A percentile compares a stretch with the other conserved stretches of the same genome.
Conservation (phyloP, 345 rosid species). For the Eucalyptus pauciflora region DNA sequence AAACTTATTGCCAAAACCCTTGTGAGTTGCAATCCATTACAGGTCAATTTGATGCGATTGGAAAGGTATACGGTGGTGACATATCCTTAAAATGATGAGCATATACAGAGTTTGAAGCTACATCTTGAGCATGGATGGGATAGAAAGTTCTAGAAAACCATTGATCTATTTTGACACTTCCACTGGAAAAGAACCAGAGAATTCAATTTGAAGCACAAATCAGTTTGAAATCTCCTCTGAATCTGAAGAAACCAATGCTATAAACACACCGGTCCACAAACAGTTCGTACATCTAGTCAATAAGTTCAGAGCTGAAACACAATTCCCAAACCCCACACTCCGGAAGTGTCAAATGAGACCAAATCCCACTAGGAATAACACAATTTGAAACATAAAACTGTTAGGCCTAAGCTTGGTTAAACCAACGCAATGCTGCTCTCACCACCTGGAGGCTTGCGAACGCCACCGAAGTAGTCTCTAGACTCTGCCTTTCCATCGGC, state of each 20-base stretch:
- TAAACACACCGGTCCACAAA: neutral
- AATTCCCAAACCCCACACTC: constrained; percentile 9
- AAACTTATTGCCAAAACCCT: neutral
- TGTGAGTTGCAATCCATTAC: neutral
- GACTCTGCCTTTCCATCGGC: constrained; percentile 81
- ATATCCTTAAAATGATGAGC: neutral
- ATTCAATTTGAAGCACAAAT: neutral
- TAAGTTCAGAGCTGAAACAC: neutral
- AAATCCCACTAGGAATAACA: neutral
- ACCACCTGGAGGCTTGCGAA: constrained; percentile 97
- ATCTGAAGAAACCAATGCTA: neutral
- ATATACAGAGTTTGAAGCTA: neutral
- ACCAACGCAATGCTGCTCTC: constrained; percentile 92
- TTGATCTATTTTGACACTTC: neutral
- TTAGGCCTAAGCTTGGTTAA: constrained; percentile 8
- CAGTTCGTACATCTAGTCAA: neutral
- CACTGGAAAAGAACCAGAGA: neutral
- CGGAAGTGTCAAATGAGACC: constrained; percentile 23
- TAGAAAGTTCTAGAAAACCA: neutral
- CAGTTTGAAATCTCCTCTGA: neutral
- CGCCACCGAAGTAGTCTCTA: constrained; percentile 88
- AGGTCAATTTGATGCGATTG: neutral
- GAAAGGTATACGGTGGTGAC: neutral
- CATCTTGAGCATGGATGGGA: neutral
- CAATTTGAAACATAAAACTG: constrained; percentile 10